phyloP scores from a whole-genome alignment of 2,329 filamentous ascomycete species.

The Cladosporium sp. region DNA sequence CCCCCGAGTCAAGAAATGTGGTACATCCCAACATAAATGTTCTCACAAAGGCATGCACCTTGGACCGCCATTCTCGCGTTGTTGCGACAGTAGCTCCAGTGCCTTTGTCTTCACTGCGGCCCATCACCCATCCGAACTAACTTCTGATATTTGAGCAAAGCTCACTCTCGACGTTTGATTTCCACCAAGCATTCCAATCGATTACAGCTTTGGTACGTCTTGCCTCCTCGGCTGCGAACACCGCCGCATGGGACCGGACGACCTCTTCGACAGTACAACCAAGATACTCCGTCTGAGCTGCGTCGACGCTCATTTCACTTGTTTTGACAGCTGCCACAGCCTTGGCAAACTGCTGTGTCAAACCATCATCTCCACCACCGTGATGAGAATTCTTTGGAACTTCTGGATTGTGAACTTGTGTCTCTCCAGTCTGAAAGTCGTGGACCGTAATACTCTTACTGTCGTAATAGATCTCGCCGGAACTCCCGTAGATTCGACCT shows the following conservation, averaged over 20 bases:
- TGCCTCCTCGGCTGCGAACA: slow-evolving; percentile 91
- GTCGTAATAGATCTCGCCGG: slow-evolving; percentile 84
- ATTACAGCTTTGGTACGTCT: slow-evolving; percentile 65
- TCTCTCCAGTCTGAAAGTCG: slow-evolving; percentile 60
- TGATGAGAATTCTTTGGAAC: slow-evolving; percentile 50
- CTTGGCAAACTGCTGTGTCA: slow-evolving; percentile 75
- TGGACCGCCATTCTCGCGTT: too few relatives aligned
- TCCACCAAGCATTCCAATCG: slow-evolving; percentile 75
- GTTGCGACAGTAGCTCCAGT: too few relatives aligned
- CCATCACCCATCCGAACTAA: too few relatives aligned
- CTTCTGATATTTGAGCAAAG: too few relatives aligned
- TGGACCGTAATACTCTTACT: slow-evolving; percentile 71
- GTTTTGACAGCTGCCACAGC: slow-evolving; percentile 79
- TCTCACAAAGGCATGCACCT: too few relatives aligned
- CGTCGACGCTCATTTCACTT: slow-evolving; percentile 58
- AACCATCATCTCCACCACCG: slow-evolving; percentile 74
- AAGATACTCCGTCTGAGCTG: slow-evolving; percentile 70
- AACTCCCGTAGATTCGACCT: slow-evolving; percentile 78
- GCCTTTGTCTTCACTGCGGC: too few relatives aligned
- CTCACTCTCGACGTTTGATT: slow-evolving; percentile 43
- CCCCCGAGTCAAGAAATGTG: too few relatives aligned
- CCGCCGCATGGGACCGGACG: slow-evolving; percentile 83
- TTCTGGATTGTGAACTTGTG: slow-evolving; percentile 56
- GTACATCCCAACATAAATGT: too few relatives aligned
- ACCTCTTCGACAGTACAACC: slow-evolving; percentile 83